Evolutionary conservation across 257 asterid genomes (phyloP), one percentile per base, ranked within the genome.

Genomic region (Anisodus acutangulus): DNA sequence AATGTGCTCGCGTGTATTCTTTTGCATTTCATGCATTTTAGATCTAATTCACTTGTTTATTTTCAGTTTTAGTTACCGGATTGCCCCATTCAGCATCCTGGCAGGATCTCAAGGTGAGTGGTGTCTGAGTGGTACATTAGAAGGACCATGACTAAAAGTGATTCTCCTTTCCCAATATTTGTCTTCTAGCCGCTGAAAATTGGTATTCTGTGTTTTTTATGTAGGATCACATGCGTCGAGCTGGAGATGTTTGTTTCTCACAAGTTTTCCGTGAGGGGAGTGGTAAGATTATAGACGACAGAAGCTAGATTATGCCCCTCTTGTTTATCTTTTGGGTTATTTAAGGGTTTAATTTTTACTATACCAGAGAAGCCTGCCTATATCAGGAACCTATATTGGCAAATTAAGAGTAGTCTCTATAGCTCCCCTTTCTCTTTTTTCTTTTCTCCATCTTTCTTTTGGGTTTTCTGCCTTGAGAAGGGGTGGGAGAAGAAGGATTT

Each of bases 221-320:
- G 67, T 82, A 97, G 99, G 99, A 97, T 91, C 98, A 97, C 87
- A 97, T 97, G 99, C 98, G 99, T 80, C 92, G 98, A 79, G 99
- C 96, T 66, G 99, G 99, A 82, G 99, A 97, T 91, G 99, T 97
- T 17, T 97, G 99, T 90, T 97, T 97, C 91, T 93, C 99, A 54
- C 97, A 97, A 89, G 99, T 97, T 83, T 95, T 93, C 87, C 94
- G 94, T 35, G 98, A 95, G 87, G 98, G 99, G 16, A 89, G 96
- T 85, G 99, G 99, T 97, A 91, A 90, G 96, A 82, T 83, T 57
- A 67, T 51, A 31, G 43, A 12, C 64, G 26, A 13, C 49, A 53
- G 7, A 49, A 19, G 49, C 43, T 74, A 49, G 64, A 26, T 78
- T 78, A 53, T 78, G 49, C 47, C 53, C 49, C 26, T 78, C 12